Evolutionary conservation across 2,329 filamentous ascomycete genomes (phyloP).

Genomic region (Aspergillus sp.): DNA sequence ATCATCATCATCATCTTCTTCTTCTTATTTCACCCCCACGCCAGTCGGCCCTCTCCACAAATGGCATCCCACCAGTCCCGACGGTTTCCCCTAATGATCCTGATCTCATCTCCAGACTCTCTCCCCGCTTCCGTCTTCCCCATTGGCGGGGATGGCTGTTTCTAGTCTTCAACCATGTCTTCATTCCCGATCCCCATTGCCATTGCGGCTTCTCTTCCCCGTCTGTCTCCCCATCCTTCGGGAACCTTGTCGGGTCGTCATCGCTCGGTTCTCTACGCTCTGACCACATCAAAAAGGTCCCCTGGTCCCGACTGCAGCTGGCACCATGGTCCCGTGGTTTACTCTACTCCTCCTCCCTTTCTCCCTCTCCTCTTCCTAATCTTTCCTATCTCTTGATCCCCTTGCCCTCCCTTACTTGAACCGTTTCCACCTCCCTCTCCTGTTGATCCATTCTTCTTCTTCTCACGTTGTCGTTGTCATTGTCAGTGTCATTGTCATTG

Average conservation of each 20-base stretch:
- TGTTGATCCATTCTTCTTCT: no score
- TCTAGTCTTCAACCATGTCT: no score
- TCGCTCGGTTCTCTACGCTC: neutral
- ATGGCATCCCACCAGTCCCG: conserved; percentile 4
- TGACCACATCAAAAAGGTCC: conserved; percentile 12
- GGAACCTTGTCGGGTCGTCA: conserved; percentile 5
- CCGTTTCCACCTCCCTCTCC: neutral
- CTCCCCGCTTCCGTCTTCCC: conserved; percentile 11
- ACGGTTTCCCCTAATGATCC: conserved; percentile 2
- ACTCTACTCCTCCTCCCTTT: neutral
- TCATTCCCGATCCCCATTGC: conserved; percentile 2
- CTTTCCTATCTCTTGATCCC: neutral
- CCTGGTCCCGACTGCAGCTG: conserved; percentile 7
- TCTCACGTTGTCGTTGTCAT: neutral
- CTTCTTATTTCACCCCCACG: conserved; percentile 8
- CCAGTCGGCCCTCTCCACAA: conserved; percentile 8
- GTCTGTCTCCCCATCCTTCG: conserved; percentile 1
- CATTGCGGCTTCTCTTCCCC: conserved; percentile 2
- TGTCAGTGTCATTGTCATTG: neutral
- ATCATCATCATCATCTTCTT: neutral
- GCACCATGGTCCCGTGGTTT: neutral
- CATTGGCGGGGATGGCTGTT: conserved; percentile 12
- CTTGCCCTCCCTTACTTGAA: neutral
- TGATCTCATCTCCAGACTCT: conserved; percentile 5
- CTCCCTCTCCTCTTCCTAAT: neutral